A percentile compares a stretch with the other conserved stretches of the same genome.
Evolutionary conservation across 768 basidiomycete genomes (phyloP).

Genomic region (Tylopilus subfusipes): DNA sequence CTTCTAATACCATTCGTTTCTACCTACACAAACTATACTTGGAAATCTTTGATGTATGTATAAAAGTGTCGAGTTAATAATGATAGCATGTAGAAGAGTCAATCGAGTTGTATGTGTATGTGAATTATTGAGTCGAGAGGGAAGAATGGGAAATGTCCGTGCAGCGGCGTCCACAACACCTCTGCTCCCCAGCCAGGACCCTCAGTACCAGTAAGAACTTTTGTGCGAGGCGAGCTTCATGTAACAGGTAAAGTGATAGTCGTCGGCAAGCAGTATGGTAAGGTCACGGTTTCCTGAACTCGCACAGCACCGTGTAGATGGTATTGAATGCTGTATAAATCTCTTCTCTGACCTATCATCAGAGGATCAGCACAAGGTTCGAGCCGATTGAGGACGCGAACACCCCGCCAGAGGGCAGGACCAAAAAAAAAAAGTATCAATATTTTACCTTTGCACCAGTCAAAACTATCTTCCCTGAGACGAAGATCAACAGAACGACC

Average conservation of each 20-base stretch:
- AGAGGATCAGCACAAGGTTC: conserved; percentile 42
- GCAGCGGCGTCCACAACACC: conserved; percentile 27
- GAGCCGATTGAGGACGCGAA: neutral
- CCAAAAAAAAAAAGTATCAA: neutral
- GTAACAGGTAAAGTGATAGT: neutral
- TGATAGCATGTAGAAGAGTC: conserved; percentile 28
- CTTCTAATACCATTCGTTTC: neutral
- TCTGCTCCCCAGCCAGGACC: conserved; percentile 31
- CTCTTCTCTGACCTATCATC: conserved; percentile 87
- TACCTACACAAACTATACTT: conserved; percentile 4
- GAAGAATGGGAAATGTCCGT: conserved; percentile 33
- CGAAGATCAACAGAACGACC: conserved; percentile 97
- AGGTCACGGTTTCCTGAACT: conserved; percentile 78
- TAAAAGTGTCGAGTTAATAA: conserved; percentile 21
- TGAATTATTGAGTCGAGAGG: conserved; percentile 28
- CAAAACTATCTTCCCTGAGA: conserved; percentile 97
- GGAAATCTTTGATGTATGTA: conserved; percentile 4
- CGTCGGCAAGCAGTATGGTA: neutral
- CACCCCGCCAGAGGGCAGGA: neutral
- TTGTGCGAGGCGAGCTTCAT: conserved; percentile 4
- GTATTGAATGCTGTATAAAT: conserved; percentile 99
- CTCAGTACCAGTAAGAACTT: conserved; percentile 27
- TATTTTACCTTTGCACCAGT: conserved; percentile 94
- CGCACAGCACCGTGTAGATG: conserved; percentile 96
- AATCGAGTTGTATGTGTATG: conserved; percentile 21